phyloP scores from a whole-genome alignment of 2,329 filamentous ascomycete genomes.

The Fonsecaea pedrosoi region DNA sequence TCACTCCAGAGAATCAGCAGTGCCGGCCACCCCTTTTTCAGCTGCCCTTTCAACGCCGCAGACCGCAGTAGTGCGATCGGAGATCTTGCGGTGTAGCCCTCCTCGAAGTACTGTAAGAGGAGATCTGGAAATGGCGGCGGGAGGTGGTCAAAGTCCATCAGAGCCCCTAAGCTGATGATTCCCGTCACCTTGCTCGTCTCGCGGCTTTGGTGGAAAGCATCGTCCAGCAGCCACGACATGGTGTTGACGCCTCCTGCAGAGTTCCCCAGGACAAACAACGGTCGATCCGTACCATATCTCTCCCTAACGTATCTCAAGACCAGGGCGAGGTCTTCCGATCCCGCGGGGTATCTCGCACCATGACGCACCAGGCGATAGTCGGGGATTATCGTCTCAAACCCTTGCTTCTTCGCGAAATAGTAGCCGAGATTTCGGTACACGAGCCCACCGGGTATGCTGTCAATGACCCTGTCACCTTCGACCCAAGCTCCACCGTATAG shows the following conservation, averaged over 20 bases:
- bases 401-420: slow-evolving; percentile 8
- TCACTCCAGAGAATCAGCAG: slow-evolving; percentile 11
- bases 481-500: slow-evolving; percentile 11
- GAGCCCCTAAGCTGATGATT: slow-evolving; percentile 10
- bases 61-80: not conserved
- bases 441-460: slow-evolving; percentile 3
- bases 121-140: not conserved
- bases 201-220: not conserved
- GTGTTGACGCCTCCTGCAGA: slow-evolving; percentile 17
- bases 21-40: not conserved
- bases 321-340: slow-evolving; percentile 8
- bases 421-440: slow-evolving; percentile 16
- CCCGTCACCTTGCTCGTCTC: not conserved
- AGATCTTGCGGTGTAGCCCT: not conserved
- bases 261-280: slow-evolving; percentile 16
- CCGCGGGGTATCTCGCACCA: slow-evolving; percentile 1
- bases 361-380: slow-evolving; percentile 16
- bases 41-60: not conserved
- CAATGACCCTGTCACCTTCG: slow-evolving; percentile 2
- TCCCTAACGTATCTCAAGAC: slow-evolving; percentile 9
- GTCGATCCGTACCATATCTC: not conserved
- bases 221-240: slow-evolving; percentile 15
- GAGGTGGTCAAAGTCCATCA: not conserved
- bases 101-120: not conserved
- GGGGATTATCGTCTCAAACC: slow-evolving; percentile 8